These are phyloP conservation scores for Colletotrichum chrysophilum DNA, from an alignment of 2,329 filamentous ascomycete genomes.

Conservation along the genomic window DNA sequence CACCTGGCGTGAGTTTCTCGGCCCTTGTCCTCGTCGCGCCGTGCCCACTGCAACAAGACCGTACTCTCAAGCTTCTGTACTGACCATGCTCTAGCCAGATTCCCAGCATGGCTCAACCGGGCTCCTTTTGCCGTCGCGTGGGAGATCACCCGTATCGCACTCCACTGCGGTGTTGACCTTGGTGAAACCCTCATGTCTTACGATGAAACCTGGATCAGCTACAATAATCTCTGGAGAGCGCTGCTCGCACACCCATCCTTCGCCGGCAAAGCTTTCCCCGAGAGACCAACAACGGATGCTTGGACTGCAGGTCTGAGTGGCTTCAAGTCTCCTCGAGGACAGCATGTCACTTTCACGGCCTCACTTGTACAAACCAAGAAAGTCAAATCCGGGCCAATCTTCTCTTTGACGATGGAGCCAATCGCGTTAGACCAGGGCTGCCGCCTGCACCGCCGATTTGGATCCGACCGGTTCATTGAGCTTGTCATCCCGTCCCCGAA, in stretches of 20 bases:
- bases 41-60: too few relatives aligned
- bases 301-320: slow-evolving; percentile 50
- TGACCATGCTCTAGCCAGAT: background rate
- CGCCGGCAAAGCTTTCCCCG: slow-evolving; percentile 50
- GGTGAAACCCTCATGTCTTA: slow-evolving; percentile 40
- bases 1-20: background rate
- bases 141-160: slow-evolving; percentile 55
- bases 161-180: slow-evolving; percentile 49
- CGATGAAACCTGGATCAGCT: slow-evolving; percentile 46
- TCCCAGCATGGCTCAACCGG: slow-evolving; percentile 32
- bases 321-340: slow-evolving; percentile 38
- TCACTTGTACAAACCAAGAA: slow-evolving; percentile 12
- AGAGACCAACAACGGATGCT: slow-evolving; percentile 44
- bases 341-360: slow-evolving; percentile 46
- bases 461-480: slow-evolving; percentile 64
- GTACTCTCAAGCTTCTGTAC: background rate
- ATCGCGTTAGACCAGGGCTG: slow-evolving; percentile 54
- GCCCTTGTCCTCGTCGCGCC: background rate
- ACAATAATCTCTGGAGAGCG: slow-evolving; percentile 45
- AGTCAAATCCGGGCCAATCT: slow-evolving; percentile 40
- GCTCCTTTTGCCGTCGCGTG: slow-evolving; percentile 56
- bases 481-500: slow-evolving; percentile 53
- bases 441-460: slow-evolving; percentile 60
- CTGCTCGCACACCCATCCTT: slow-evolving; percentile 47
- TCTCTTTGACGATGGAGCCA: slow-evolving; percentile 52